Base-by-base conservation (phyloP, 176 grass and related monocot genomes). In the Oryza meyeriana region DNA sequence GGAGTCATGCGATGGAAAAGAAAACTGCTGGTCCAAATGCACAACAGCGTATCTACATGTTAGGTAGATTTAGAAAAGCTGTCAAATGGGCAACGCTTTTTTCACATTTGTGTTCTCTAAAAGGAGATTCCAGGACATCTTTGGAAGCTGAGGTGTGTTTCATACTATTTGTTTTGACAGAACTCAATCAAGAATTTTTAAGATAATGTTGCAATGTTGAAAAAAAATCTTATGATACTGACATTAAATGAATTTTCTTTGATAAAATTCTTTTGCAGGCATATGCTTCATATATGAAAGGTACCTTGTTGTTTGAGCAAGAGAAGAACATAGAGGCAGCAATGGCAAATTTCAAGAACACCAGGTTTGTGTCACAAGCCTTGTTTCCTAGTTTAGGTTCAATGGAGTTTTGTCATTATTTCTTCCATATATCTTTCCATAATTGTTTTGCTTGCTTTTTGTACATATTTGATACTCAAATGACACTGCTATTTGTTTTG, bases 1-100 rank as follows among this genome's bases (percentile, higher is more conserved):
- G 96, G 96, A 91, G 96, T 52, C 90, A 98, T 91, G 96, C 96
- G 35, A 98, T 98, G 96, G 96, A 98, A 61, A 98, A 98, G 87
- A 95, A 89, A 86, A 90, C 96, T 69, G 96, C 92, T 66, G 90
- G 89, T 68, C 91, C 96, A 82, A 95, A 91, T 83, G 87, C 86
- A 76, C 80, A 88, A 18, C 90, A 98, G 64, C 85, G 89, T 31
- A 98, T 98, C 80, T 91, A 95, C 85, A 90, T 98, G 83, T 76
- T 98, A 66, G 96, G 96, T 86, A 88, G 96, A 87, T 87, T 98
- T 42, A 95, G 96, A 59, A 98, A 98, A 76, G 93, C 93, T 42
- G 96, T 95, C 50, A 98, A 95, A 81, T 98, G 96, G 96, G 96
- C 90, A 62, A 79, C 82, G 31, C 88, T 95, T 45, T 98, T 98